Percentiles rank a stretch among this genome's conserved stretches.
Conservation (phyloP, 2,329 filamentous ascomycete species). For the Blumeriella jaapii region DNA sequence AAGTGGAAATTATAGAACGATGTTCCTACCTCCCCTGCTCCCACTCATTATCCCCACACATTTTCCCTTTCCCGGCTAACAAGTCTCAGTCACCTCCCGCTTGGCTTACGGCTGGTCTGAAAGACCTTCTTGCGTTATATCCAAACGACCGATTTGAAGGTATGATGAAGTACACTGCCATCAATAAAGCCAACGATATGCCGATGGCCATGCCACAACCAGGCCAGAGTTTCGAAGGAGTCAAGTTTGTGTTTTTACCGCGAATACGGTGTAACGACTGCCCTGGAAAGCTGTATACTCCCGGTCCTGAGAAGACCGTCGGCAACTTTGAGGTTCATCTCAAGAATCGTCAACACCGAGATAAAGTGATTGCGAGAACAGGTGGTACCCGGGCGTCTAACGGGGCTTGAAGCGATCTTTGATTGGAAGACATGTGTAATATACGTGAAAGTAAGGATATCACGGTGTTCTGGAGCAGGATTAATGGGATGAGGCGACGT, state of each 20-base stretch:
- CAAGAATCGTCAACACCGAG: slow-evolving; percentile 69
- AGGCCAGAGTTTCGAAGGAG: slow-evolving; percentile 44
- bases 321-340: slow-evolving; percentile 90
- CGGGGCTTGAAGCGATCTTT: background rate
- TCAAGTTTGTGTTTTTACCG: slow-evolving; percentile 75
- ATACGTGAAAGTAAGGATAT: slow-evolving; percentile 3
- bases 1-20: no score
- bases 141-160: slow-evolving; percentile 78
- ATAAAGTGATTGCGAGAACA: slow-evolving; percentile 44
- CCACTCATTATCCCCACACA: no score
- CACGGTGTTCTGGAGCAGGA: slow-evolving; percentile 9
- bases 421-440: slow-evolving; percentile 4
- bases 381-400: slow-evolving; percentile 1
- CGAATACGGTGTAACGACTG: slow-evolving; percentile 88
- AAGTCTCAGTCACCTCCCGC: slow-evolving; percentile 61
- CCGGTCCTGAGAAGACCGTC: slow-evolving; percentile 72
- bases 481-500: background rate
- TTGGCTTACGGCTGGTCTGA: slow-evolving; percentile 72
- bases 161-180: slow-evolving; percentile 78
- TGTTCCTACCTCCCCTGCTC: no score
- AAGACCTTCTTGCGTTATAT: slow-evolving; percentile 56
- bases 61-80: slow-evolving; percentile 14
- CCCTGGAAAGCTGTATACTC: slow-evolving; percentile 86
- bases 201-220: slow-evolving; percentile 41
- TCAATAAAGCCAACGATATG: slow-evolving; percentile 60